phyloP scores from a whole-genome alignment of 495 filamentous ascomycete genomes.

The Hypoxylon trugodes region DNA sequence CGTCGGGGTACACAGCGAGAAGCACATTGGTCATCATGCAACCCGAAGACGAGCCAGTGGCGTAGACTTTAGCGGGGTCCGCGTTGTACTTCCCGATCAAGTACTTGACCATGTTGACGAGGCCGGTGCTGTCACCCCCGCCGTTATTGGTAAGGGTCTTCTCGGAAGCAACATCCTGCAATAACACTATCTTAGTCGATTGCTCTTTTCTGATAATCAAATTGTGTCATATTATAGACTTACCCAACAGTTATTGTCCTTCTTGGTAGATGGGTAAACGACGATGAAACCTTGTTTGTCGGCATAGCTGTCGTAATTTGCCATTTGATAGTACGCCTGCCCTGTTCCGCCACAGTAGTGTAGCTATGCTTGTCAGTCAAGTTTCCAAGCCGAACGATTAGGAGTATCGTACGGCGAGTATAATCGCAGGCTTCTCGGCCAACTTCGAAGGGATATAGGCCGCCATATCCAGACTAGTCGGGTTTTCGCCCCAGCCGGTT shows the following conservation, averaged over 20 bases:
- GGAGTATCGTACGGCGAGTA: constrained; percentile 48
- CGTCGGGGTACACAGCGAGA: constrained; percentile 48
- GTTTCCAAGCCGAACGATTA: neutral
- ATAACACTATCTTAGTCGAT: constrained; percentile 47
- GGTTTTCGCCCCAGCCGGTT: constrained; percentile 48
- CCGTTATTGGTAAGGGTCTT: constrained; percentile 52
- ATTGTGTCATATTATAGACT: neutral
- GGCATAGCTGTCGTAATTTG: constrained; percentile 51
- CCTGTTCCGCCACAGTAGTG: constrained; percentile 56
- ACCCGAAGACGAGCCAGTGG: constrained; percentile 57
- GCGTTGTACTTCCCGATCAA: constrained; percentile 54
- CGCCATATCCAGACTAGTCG: constrained; percentile 50
- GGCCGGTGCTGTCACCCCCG: constrained; percentile 53
- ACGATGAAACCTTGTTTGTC: constrained; percentile 57
- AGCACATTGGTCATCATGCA: constrained; percentile 62
- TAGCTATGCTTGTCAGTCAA: constrained; percentile 34
- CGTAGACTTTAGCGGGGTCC: constrained; percentile 55
- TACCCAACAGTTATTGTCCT: constrained; percentile 57
- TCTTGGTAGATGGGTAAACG: constrained; percentile 53
- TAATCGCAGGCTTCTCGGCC: constrained; percentile 47
- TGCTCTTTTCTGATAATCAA: neutral
- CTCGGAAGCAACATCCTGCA: constrained; percentile 51
- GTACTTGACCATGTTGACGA: constrained; percentile 62
- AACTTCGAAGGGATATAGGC: constrained; percentile 50
- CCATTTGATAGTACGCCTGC: constrained; percentile 47